These are phyloP conservation scores for Knoxia roxburghii DNA, from an alignment of 257 asterid species.

Conservation along the genomic window DNA sequence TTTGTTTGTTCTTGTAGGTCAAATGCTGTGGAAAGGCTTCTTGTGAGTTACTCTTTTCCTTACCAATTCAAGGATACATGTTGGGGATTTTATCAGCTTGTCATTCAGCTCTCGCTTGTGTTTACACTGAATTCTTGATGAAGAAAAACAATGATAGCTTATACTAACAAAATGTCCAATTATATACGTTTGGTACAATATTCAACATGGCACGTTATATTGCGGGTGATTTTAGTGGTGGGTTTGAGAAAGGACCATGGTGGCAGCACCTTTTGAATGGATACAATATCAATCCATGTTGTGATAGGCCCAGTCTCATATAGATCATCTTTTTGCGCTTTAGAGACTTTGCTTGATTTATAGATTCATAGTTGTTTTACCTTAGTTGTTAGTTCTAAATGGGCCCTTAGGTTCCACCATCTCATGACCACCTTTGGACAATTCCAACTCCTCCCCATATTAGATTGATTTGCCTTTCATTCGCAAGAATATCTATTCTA, in stretches of 20 bases:
- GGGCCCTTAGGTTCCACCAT: too few species aligned
- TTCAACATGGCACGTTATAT: slow-evolving; percentile 82
- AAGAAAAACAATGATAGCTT: slow-evolving; percentile 96
- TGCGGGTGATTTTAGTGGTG: slow-evolving; percentile 80
- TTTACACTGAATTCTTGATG: slow-evolving; percentile 97
- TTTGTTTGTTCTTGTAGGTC: slow-evolving; percentile 41
- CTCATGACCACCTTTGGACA: too few species aligned
- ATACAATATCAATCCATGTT: slow-evolving; percentile 55
- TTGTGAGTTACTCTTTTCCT: slow-evolving; percentile 78
- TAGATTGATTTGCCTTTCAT: too few species aligned
- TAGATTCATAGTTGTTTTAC: too few species aligned
- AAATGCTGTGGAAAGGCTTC: slow-evolving; percentile 95
- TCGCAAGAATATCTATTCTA: too few species aligned
- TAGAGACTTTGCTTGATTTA: too few species aligned
- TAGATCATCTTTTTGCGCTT: too few species aligned
- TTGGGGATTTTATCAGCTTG: slow-evolving; percentile 85
- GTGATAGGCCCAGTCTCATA: too few species aligned
- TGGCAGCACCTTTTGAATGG: slow-evolving; percentile 87
- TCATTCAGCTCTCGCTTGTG: slow-evolving; percentile 93
- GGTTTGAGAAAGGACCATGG: slow-evolving; percentile 92
- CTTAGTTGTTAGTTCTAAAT: too few species aligned
- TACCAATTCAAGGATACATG: slow-evolving; percentile 89
- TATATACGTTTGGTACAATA: slow-evolving; percentile 92
- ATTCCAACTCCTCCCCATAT: too few species aligned
- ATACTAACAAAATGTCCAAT: slow-evolving; percentile 90